Base-by-base conservation (phyloP, 2,329 filamentous ascomycete genomes). In the Aaosphaeria arxii region DNA sequence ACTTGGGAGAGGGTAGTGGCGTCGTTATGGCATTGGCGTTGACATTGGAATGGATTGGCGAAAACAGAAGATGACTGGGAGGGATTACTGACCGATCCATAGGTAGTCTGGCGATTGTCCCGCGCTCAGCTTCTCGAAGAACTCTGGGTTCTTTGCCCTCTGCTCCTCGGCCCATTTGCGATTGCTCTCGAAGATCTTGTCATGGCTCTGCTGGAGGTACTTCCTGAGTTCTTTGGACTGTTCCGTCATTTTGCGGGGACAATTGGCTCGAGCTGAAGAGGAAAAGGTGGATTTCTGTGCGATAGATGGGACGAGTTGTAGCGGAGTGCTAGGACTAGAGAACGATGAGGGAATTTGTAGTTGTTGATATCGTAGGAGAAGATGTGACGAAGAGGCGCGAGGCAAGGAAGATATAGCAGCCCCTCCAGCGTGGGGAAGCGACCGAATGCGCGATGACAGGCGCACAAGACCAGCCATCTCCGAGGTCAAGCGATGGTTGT, bases 71-170 rank as follows among this genome's bases (percentile, higher is more conserved):
- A 24, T 24, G 17, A 24, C 17, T 24, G 17, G 17, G 17, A 24
- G 17, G 17, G 17, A 24, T 24, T 24, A 60, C 66, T 54, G 48
- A 68, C 66, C 67, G 49, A 70, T 70, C 63, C 74, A 74, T 49
- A 89, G 80, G 70, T 88, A 88, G 62, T 88, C 84, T 47, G 86
- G 86, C 11, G 72, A 73, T 72, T 89, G 86, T 41, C 86, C 86
- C 6, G 78, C 79, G 17, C 77, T 72, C 52, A 89, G 77, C 66
- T 84, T 80, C 44, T 71, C 67, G 69, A 89, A 89, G 74, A 84
- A 88, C 7, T 78, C 74, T 4, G 84, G 83, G 70, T 89, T 83
- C 51, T 76, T 74, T 54, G 71, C 66, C 56, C 61, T 71, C 74
- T 85, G 83, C 54, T 80, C 71, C 42, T 76, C 76, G 9, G 84